A percentile compares a stretch with the other conserved stretches of the same genome.
phyloP scores from a whole-genome alignment of 805 yeast genomes.

The Candida railenensis region DNA sequence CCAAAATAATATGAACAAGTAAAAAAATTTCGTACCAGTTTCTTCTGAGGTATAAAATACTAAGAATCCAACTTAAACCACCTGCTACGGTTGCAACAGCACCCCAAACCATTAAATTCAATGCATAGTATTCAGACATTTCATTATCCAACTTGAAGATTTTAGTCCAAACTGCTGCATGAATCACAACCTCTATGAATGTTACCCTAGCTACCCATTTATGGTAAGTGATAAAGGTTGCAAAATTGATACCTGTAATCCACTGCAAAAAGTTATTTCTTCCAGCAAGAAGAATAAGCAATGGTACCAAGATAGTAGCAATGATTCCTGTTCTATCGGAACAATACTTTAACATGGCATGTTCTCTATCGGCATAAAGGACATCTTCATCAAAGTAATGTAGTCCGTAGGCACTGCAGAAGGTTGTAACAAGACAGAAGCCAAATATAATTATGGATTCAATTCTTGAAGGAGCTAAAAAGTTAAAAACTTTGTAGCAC shows the following conservation, averaged over 20 bases:
- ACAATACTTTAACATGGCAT: conserved; percentile 37
- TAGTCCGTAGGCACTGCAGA: conserved; percentile 23
- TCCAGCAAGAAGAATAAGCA: conserved; percentile 34
- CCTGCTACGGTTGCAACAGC: conserved; percentile 36
- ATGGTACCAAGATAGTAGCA: conserved; percentile 28
- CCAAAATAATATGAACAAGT: conserved; percentile 33
- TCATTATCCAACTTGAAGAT: conserved; percentile 4
- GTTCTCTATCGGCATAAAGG: conserved; percentile 27
- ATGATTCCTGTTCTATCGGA: conserved; percentile 40
- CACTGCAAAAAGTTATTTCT: conserved; percentile 37
- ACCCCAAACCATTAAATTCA: conserved; percentile 32
- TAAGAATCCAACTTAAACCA: conserved; percentile 28
- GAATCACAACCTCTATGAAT: conserved; percentile 22
- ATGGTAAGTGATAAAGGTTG: conserved; percentile 27
- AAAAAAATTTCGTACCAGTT: conserved; percentile 37
- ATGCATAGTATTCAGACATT: conserved; percentile 5
- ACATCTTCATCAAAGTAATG: conserved; percentile 30
- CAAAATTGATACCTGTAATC: conserved; percentile 37
- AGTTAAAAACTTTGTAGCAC: conserved; percentile 21
- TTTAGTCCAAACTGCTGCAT: conserved; percentile 14
- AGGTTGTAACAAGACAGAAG: conserved; percentile 26
- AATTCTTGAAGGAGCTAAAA: conserved; percentile 41
- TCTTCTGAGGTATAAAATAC: conserved; percentile 32
- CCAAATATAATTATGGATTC: conserved; percentile 33
- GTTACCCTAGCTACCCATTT: conserved; percentile 28